Conservation (phyloP, 345 rosid species). For the Eucalyptus cloeziana region DNA sequence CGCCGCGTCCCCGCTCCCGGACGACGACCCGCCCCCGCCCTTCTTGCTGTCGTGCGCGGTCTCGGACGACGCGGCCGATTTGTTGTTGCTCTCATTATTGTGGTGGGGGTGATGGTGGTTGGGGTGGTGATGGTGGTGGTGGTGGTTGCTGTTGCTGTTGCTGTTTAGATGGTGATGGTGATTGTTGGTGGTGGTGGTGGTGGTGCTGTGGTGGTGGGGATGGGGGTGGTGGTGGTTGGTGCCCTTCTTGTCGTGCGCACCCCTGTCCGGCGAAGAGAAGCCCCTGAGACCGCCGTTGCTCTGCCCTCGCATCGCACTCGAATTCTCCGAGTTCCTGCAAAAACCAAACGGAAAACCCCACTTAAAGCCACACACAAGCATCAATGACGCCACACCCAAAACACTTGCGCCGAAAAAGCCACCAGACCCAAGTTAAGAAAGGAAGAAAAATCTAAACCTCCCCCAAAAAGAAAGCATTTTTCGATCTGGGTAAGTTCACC, state of each 20-base stretch:
- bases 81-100: constrained; percentile 12
- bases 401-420: background rate
- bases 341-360: background rate
- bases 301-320: constrained; percentile 54
- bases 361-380: background rate
- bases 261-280: constrained; percentile 38
- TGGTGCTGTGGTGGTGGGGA: background rate
- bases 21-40: constrained; percentile 35
- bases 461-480: background rate
- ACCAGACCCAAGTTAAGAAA: background rate
- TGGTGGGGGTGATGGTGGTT: background rate
- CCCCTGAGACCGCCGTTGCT: constrained; percentile 39
- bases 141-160: background rate
- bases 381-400: background rate
- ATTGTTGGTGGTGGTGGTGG: background rate
- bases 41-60: constrained; percentile 55
- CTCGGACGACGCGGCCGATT: constrained; percentile 40
- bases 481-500: background rate
- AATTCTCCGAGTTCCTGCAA: constrained; percentile 48
- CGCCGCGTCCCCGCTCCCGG: constrained; percentile 44
- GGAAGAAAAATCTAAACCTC: background rate
- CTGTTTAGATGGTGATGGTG: background rate
- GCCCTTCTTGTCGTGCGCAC: constrained; percentile 36
- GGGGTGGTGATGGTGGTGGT: background rate
- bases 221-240: background rate